phyloP scores from a whole-genome alignment of 352 stramenopile species.

The Globisporangium emineosum region DNA sequence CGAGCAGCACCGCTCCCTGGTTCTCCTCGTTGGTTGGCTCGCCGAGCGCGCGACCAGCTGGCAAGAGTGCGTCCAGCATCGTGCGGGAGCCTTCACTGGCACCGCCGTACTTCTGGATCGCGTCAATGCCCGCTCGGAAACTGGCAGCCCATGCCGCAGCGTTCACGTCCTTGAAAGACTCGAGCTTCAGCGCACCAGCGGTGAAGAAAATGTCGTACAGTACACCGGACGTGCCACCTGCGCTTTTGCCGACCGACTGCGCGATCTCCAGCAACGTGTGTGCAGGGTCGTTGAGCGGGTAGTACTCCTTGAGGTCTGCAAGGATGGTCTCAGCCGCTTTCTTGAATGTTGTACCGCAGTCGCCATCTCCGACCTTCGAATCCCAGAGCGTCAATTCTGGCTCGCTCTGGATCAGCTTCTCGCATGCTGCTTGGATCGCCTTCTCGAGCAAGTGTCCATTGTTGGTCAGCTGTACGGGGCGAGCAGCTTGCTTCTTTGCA shows the following conservation, averaged over 20 bases:
- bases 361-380: slow-evolving; percentile 95
- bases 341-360: slow-evolving; percentile 96
- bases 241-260: slow-evolving; percentile 62
- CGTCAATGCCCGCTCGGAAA: slow-evolving; percentile 77
- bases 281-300: slow-evolving; percentile 62
- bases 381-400: slow-evolving; percentile 93
- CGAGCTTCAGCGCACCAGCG: slow-evolving; percentile 50
- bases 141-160: slow-evolving; percentile 42
- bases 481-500: slow-evolving; percentile 30
- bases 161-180: slow-evolving; percentile 31
- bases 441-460: slow-evolving; percentile 47
- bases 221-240: slow-evolving; percentile 93
- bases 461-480: slow-evolving; percentile 42
- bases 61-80: slow-evolving; percentile 96
- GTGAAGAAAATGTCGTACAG: slow-evolving; percentile 94
- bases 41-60: slow-evolving; percentile 62
- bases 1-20: slow-evolving; percentile 28
- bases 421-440: slow-evolving; percentile 58
- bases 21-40: slow-evolving; percentile 15
- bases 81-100: slow-evolving; percentile 93
- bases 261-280: slow-evolving; percentile 59
- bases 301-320: slow-evolving; percentile 45
- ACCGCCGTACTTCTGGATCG: slow-evolving; percentile 90
- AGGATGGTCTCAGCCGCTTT: slow-evolving; percentile 88
- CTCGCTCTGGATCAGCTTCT: slow-evolving; percentile 86